Evolutionary conservation across 805 yeast species (phyloP), one percentile per base, ranked within the genome.

Genomic region (Schwanniomyces yamadae): DNA sequence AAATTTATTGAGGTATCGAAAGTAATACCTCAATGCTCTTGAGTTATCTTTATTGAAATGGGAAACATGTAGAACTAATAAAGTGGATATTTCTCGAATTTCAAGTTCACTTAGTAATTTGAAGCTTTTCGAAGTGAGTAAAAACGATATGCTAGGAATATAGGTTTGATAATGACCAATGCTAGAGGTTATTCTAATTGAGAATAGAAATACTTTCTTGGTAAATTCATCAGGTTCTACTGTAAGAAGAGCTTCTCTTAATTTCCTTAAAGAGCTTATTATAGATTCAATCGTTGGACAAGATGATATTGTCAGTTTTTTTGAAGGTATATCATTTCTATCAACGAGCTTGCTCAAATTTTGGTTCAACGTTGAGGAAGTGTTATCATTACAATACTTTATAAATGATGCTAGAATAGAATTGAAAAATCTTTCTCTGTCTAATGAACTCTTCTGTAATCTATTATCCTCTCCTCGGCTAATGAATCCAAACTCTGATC

Each of bases 401-500:
- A 45, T 36, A 40, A 57, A 55, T 13, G 61, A 52, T 9, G 36
- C 29, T 19, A 66, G 50, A 3, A 79, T 69, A 23, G 55, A 44
- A 2, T 53, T 45, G 46, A 73, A 74, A 34, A 65, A 68, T 19
- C 52, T 54, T 5, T 45, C 49, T 45, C 85, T 59, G 7, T 70
- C 74, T 4, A 37, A 33, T 3, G 61, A 62, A 46, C 73, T 71
- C 4, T 56, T 48, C 46, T 72, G 79, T 27, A 82, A 60, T 25
- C 73, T 51, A 34, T 50, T 52, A 37, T 73, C 80, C 28, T 74
- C 80, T 1, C 86, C 85, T 38, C 87, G 59, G 43, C 86, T 81
- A 6, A 80, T 55, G 33, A 77, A 59, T 0, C 86, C 84, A 42
- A 68, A 77, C 5, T 61, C 69, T 12, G 44, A 43, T 23, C 26